A percentile compares a stretch with the other conserved stretches of the same genome.
Conservation (phyloP, 768 basidiomycete species). For the Pleurotus djamor region DNA sequence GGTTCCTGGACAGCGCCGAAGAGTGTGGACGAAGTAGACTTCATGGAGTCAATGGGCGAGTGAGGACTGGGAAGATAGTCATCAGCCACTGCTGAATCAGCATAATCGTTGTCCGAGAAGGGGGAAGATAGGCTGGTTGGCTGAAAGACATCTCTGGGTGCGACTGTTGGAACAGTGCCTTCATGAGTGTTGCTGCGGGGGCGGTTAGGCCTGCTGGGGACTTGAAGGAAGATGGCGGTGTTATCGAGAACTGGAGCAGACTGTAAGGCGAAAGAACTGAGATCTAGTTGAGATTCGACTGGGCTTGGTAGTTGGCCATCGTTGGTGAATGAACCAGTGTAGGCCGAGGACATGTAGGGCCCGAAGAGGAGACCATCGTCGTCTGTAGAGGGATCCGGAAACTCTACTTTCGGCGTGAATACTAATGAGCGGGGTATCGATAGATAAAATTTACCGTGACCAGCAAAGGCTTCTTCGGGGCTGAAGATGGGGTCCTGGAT, state of each 20-base stretch:
- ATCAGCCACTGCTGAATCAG: slow-evolving; percentile 1
- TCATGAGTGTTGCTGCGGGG: not conserved
- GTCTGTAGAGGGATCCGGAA: not conserved
- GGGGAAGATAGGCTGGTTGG: not conserved
- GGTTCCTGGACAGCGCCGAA: not conserved
- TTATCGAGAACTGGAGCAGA: not conserved
- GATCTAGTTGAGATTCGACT: not conserved
- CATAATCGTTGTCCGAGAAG: not conserved
- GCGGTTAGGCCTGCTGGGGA: slow-evolving; percentile 15
- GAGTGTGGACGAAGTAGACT: not conserved
- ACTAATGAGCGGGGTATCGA: not conserved
- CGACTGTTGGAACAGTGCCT: slow-evolving; percentile 1
- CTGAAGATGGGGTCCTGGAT: slow-evolving; percentile 2
- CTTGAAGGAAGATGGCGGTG: not conserved
- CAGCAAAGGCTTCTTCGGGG: slow-evolving; percentile 1
- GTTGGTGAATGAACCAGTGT: not conserved
- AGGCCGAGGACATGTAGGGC: not conserved
- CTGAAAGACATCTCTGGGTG: slow-evolving; percentile 4
- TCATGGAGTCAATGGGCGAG: slow-evolving; percentile 2
- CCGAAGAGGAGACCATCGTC: slow-evolving; percentile 2
- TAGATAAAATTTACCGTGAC: not conserved
- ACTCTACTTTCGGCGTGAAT: not conserved
- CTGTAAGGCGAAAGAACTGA: not conserved
- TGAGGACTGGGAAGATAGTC: slow-evolving; percentile 1
- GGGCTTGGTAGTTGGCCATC: not conserved